Base-by-base conservation (phyloP, 208 protist genomes). In the Trypanosoma mega region DNA sequence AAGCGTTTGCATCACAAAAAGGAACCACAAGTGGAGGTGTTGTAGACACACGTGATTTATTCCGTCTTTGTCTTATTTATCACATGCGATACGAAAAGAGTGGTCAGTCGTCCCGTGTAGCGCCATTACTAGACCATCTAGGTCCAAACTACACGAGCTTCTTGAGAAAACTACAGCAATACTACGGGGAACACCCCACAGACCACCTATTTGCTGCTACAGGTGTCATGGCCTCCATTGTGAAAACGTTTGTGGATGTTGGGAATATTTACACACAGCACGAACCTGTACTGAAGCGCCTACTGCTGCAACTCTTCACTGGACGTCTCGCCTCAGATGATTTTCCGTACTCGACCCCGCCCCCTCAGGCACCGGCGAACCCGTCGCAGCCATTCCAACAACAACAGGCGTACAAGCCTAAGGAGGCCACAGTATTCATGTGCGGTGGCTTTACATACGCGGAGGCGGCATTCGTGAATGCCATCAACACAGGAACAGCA, bases 201-300 rank as follows among this genome's bases (percentile, higher is more conserved):
- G 94, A 98, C 31, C 71, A 96, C 7, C 91, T 98, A 36, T 94
- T 94, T 56, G 80, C 80, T 18, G 78, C 64, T 12, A 96, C 82
- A 8, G 92, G 93, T 46, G 88, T 96, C 8, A 82, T 97, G 74
- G 77, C 87, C 5, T 82, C 78, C 23, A 84, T 95, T 33, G 76
- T 90, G 45, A 85, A 78, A 66, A 92, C 75, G 8, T 83, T 92
- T 65, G 78, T 78, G 23, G 83, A 90, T 51, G 93, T 97, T 21
- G 82, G 90, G n/a, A 99, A 99, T 66, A 93, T 99, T 21, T 99
- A 98, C 83, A 99, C 97, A 1, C 94, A 98, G 78, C 98, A 99
- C 72, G 82, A 97, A 75, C 96, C 97, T 14, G 63, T 90, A 16
- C 62, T 99, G 47, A 81, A 87, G 48, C 69, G 85, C 27, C 93